Conservation (phyloP, 208 protist genomes). For the Wallacemonas sp. region DNA sequence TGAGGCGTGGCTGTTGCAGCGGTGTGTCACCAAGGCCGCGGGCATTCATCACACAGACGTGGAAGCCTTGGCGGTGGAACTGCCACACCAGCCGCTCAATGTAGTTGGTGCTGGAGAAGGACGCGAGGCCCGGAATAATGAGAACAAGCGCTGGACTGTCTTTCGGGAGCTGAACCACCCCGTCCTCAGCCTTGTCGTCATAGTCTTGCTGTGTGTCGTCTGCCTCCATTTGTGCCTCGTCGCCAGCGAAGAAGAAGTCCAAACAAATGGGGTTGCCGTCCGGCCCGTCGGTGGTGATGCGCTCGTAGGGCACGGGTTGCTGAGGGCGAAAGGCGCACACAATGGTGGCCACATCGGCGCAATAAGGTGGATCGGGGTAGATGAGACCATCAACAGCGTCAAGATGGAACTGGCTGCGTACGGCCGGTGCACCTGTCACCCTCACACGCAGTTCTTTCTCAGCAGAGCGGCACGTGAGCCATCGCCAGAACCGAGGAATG, state of each 20-base stretch:
- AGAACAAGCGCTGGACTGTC: slow-evolving; percentile 53
- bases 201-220: too few relatives aligned
- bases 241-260: slow-evolving; percentile 55
- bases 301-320: slow-evolving; percentile 40
- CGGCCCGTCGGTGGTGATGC: slow-evolving; percentile 31
- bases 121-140: slow-evolving; percentile 76
- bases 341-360: slow-evolving; percentile 60
- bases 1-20: slow-evolving; percentile 56
- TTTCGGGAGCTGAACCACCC: too few relatives aligned
- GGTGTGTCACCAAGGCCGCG: slow-evolving; percentile 73
- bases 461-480: slow-evolving; percentile 1
- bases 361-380: slow-evolving; percentile 54
- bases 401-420: slow-evolving; percentile 29
- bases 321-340: slow-evolving; percentile 57
- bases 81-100: slow-evolving; percentile 59
- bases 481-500: not conserved
- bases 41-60: slow-evolving; percentile 71
- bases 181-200: too few relatives aligned
- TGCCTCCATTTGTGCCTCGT: too few relatives aligned
- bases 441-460: not conserved
- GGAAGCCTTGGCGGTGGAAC: slow-evolving; percentile 41
- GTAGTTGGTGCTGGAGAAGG: slow-evolving; percentile 74
- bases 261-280: slow-evolving; percentile 76
- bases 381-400: slow-evolving; percentile 17
- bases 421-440: not conserved